phyloP scores from a whole-genome alignment of 208 protist genomes.

The Trypanosoma mega region DNA sequence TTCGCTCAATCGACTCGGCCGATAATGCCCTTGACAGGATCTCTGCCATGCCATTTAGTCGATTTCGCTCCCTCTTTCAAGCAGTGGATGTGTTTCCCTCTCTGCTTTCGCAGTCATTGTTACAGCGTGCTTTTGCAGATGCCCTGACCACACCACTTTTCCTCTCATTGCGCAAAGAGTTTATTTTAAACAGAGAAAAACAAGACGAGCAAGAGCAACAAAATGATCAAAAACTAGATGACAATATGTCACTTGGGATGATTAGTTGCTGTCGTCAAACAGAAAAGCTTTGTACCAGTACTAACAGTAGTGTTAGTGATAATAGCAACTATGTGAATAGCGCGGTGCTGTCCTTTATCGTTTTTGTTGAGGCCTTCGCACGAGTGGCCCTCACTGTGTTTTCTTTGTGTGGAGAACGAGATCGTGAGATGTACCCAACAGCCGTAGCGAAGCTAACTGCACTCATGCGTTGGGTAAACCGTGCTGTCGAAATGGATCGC shows the following conservation, averaged over 20 bases:
- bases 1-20: slow-evolving; percentile 35
- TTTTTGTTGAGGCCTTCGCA: slow-evolving; percentile 74
- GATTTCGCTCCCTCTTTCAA: slow-evolving; percentile 54
- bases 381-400: slow-evolving; percentile 77
- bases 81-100: slow-evolving; percentile 65
- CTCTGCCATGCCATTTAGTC: slow-evolving; percentile 34
- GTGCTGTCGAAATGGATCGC: too few species aligned
- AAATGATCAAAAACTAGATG: slow-evolving; percentile 2
- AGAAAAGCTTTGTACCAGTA: not conserved
- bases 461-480: slow-evolving; percentile 77
- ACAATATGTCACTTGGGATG: not conserved
- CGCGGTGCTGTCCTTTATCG: slow-evolving; percentile 43
- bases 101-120: slow-evolving; percentile 38
- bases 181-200: too few species aligned
- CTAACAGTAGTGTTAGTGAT: slow-evolving; percentile 8
- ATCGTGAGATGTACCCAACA: slow-evolving; percentile 52
- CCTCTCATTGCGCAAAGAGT: slow-evolving; percentile 12
- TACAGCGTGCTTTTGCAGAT: slow-evolving; percentile 56
- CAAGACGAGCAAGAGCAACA: not conserved
- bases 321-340: slow-evolving; percentile 9
- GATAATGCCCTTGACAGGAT: slow-evolving; percentile 28
- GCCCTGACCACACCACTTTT: slow-evolving; percentile 48
- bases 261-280: not conserved
- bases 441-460: slow-evolving; percentile 44
- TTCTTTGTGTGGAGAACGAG: slow-evolving; percentile 31